These are phyloP conservation scores for Parafenestella ontariensis DNA, from an alignment of 2,329 filamentous ascomycete genomes.

Conservation along the genomic window DNA sequence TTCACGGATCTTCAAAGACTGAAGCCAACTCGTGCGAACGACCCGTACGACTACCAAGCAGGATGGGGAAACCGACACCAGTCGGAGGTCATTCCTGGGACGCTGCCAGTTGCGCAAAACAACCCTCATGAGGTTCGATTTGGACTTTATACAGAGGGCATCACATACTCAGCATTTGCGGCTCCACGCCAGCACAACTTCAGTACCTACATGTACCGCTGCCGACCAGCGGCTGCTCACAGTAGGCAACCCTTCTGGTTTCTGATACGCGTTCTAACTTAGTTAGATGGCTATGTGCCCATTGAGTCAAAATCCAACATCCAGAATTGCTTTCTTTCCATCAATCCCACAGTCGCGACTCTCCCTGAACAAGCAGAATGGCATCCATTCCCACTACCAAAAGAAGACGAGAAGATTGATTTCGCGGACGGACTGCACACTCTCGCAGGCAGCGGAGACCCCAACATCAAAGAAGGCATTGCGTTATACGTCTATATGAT, in stretches of 20 bases:
- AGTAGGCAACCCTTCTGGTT: constrained; percentile 20
- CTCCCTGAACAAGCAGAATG: constrained; percentile 60
- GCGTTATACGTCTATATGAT: constrained; percentile 59
- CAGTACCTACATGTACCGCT: constrained; percentile 56
- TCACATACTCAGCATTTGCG: constrained; percentile 55
- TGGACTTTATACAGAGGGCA: constrained; percentile 55
- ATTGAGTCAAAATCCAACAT: constrained; percentile 44
- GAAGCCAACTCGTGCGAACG: constrained; percentile 48
- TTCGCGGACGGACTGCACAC: constrained; percentile 60
- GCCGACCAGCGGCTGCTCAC: constrained; percentile 53
- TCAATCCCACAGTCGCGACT: constrained; percentile 55
- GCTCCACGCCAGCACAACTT: constrained; percentile 53
- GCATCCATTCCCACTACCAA: constrained; percentile 51
- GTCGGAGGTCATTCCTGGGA: constrained; percentile 53
- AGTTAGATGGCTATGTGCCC: constrained; percentile 34
- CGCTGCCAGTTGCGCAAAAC: constrained; percentile 52
- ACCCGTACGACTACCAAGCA: constrained; percentile 49
- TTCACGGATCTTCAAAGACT: constrained; percentile 48
- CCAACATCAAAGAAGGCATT: constrained; percentile 59
- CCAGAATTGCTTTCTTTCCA: constrained; percentile 56
- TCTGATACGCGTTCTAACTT: not conserved
- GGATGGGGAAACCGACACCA: constrained; percentile 50
- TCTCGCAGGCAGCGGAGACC: constrained; percentile 59
- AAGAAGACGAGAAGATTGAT: constrained; percentile 50
- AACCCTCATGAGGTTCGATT: constrained; percentile 53